Evolutionary conservation across 768 basidiomycete species (phyloP).

Genomic region (Mycena belliarum): DNA sequence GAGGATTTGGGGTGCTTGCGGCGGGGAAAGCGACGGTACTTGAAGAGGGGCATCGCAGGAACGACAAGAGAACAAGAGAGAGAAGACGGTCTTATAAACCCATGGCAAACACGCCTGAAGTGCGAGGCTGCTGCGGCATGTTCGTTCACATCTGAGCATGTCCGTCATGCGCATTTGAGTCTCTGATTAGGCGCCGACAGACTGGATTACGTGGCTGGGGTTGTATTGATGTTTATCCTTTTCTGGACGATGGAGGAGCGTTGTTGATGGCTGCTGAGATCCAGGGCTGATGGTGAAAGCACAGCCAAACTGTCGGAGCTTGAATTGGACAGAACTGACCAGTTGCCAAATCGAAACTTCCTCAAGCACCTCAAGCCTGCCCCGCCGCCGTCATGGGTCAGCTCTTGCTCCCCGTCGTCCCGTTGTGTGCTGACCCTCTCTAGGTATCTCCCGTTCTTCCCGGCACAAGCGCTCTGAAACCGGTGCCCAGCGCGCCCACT

Average conservation of each 20-base stretch:
- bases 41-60: conserved; percentile 38
- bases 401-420: conserved; percentile 14
- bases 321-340: background rate
- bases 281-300: no score
- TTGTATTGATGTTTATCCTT: no score
- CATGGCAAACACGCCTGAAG: conserved; percentile 4
- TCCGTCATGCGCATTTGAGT: no score
- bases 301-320: background rate
- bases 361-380: conserved; percentile 67
- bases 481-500: conserved; percentile 89
- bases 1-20: conserved; percentile 45
- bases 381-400: no score
- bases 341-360: conserved; percentile 39
- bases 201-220: no score
- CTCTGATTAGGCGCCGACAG: no score
- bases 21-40: conserved; percentile 39
- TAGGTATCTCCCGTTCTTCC: conserved; percentile 96
- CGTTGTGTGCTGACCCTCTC: background rate
- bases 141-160: no score
- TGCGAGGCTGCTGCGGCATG: conserved; percentile 14
- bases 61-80: background rate
- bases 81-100: conserved; percentile 7
- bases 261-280: no score
- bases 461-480: conserved; percentile 96
- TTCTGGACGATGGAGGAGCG: no score